Percentiles rank a stretch among this genome's conserved stretches.
Conservation (phyloP, 2,329 filamentous ascomycete species). For the Curvularia sp. region DNA sequence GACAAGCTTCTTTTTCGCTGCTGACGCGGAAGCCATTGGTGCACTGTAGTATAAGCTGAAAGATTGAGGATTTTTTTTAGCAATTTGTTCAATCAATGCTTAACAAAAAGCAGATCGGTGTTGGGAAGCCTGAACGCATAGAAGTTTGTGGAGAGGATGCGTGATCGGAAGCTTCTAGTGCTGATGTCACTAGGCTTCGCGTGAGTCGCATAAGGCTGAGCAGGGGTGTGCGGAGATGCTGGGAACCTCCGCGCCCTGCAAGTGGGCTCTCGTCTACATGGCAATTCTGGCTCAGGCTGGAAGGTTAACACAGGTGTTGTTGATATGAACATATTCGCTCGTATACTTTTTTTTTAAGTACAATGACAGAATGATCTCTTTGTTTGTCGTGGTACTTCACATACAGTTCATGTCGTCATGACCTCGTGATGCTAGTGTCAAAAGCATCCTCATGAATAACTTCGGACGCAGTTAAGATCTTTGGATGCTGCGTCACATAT, state of each 20-base stretch:
- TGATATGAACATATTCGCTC: background rate
- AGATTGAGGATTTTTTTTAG: too few species aligned
- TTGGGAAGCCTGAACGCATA: background rate
- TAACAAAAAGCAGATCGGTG: background rate
- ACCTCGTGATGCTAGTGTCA: slow-evolving; percentile 3
- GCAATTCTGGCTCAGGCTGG: background rate
- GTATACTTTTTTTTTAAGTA: background rate
- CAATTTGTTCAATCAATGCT: background rate
- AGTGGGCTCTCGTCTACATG: background rate
- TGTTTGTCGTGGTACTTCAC: background rate
- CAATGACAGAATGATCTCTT: background rate
- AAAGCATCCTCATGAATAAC: background rate
- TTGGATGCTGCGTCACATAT: background rate
- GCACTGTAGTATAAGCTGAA: background rate
- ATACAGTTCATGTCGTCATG: slow-evolving; percentile 12
- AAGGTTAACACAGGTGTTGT: background rate
- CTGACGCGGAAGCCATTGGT: slow-evolving; percentile 60
- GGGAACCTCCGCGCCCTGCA: slow-evolving; percentile 14
- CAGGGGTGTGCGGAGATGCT: slow-evolving; percentile 30
- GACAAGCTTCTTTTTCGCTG: slow-evolving; percentile 77
- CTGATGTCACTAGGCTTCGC: slow-evolving; percentile 45
- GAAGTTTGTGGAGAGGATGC: background rate
- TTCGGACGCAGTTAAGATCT: background rate
- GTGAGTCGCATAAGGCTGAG: slow-evolving; percentile 33
- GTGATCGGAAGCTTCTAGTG: slow-evolving; percentile 32